These are phyloP conservation scores for Solanum bulbocastanum DNA, from an alignment of 257 asterid genomes.

Conservation along the genomic window DNA sequence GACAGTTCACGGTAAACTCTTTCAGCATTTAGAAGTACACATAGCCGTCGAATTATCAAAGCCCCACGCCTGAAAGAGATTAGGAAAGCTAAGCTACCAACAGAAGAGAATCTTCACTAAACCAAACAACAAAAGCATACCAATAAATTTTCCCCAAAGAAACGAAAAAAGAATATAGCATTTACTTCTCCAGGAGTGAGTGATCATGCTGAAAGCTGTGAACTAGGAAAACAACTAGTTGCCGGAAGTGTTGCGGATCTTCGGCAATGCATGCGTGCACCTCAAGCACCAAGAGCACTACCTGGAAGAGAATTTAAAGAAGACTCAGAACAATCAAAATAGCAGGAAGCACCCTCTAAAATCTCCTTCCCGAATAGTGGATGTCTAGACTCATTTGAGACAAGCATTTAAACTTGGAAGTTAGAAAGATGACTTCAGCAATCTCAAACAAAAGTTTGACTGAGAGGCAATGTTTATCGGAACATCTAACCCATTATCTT, in stretches of 20 bases:
- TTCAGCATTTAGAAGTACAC: slow-evolving; percentile 92
- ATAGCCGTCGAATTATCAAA: slow-evolving; percentile 75
- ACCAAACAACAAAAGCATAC: neutral
- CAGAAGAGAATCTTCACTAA: neutral
- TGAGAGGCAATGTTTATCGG: neutral
- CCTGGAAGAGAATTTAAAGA: slow-evolving; percentile 31
- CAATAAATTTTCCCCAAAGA: neutral
- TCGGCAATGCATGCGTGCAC: slow-evolving; percentile 96
- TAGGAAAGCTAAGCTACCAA: neutral
- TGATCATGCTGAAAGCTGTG: slow-evolving; percentile 66
- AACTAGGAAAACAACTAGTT: slow-evolving; percentile 65
- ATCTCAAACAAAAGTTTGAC: neutral
- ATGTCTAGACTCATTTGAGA: neutral
- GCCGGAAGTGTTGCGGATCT: slow-evolving; percentile 75
- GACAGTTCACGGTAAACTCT: slow-evolving; percentile 90
- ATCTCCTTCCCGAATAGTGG: neutral
- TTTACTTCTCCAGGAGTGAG: slow-evolving; percentile 94
- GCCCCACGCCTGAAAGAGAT: slow-evolving; percentile 76
- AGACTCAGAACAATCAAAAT: neutral
- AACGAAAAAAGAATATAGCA: neutral
- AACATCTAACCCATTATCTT: neutral
- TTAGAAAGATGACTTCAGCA: neutral
- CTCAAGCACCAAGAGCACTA: slow-evolving; percentile 92
- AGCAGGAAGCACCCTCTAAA: neutral
- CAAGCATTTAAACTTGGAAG: neutral